phyloP scores from a whole-genome alignment of 441 rosid species.

The Jatropha podagrica region DNA sequence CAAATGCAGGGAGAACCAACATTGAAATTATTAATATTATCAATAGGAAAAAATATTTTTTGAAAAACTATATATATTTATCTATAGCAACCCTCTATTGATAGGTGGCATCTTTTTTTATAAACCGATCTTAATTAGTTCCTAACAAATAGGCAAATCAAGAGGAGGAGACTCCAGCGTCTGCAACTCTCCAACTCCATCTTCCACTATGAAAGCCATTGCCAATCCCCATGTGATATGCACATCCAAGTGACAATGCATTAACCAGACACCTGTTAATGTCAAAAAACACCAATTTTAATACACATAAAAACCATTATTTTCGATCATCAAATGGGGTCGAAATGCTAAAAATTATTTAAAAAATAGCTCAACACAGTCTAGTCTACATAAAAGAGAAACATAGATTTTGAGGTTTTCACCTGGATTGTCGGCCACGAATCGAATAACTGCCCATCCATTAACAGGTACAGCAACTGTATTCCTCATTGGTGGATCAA shows the following conservation, averaged over 20 bases:
- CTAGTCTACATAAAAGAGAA: no score
- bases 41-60: not conserved
- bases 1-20: slow-evolving; percentile 24
- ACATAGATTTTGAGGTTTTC: not conserved
- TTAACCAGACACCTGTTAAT: slow-evolving; percentile 76
- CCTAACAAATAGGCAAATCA: slow-evolving; percentile 71
- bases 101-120: not conserved
- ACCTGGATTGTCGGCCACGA: slow-evolving; percentile 95
- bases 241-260: slow-evolving; percentile 98
- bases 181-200: slow-evolving; percentile 64
- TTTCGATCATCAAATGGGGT: no score
- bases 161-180: slow-evolving; percentile 61
- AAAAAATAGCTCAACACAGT: no score
- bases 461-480: slow-evolving; percentile 72
- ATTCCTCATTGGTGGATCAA: slow-evolving; percentile 87
- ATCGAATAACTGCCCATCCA: slow-evolving; percentile 94
- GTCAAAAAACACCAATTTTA: not conserved
- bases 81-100: not conserved
- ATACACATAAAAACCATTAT: not conserved
- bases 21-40: not conserved
- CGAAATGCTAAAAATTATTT: not conserved
- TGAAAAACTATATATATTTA: no score
- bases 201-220: slow-evolving; percentile 81
- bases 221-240: slow-evolving; percentile 90
- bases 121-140: no score